Evolutionary conservation across 1,139 yeast genomes (phyloP).

Genomic region (Diutina siamensis): DNA sequence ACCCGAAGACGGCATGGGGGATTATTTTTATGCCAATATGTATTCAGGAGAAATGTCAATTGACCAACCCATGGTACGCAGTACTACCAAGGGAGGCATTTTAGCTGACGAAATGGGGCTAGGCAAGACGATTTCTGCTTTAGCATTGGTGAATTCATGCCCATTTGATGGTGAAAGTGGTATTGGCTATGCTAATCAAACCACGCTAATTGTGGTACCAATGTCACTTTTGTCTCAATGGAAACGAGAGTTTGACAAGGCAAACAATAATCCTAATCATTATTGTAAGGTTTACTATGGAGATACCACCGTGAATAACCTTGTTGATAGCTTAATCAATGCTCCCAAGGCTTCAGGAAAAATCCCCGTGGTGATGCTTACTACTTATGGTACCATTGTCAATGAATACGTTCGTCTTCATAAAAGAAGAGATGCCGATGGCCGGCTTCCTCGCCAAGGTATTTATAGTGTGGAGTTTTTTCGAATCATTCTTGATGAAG

Average conservation of each 20-base stretch:
- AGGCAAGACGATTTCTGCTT: slow-evolving; percentile 82
- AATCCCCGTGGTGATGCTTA: slow-evolving; percentile 66
- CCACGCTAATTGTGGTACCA: slow-evolving; percentile 80
- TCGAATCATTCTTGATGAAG: slow-evolving; percentile 82
- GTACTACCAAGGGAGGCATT: slow-evolving; percentile 68
- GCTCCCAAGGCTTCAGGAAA: not conserved
- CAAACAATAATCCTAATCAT: slow-evolving; percentile 35
- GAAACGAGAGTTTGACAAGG: slow-evolving; percentile 67
- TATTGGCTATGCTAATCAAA: slow-evolving; percentile 45
- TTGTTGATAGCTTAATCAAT: slow-evolving; percentile 13
- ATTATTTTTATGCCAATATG: slow-evolving; percentile 61
- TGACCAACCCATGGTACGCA: slow-evolving; percentile 50
- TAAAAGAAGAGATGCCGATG: slow-evolving; percentile 18
- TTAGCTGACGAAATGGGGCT: slow-evolving; percentile 97
- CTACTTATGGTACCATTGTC: slow-evolving; percentile 82
- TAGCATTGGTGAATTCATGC: slow-evolving; percentile 58
- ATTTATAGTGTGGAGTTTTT: slow-evolving; percentile 66
- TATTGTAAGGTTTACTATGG: slow-evolving; percentile 65
- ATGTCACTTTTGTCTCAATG: slow-evolving; percentile 87
- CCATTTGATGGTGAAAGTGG: slow-evolving; percentile 22
- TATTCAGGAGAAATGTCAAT: slow-evolving; percentile 74
- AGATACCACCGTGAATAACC: slow-evolving; percentile 37
- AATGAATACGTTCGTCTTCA: slow-evolving; percentile 49
- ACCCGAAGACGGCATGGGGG: slow-evolving; percentile 9
- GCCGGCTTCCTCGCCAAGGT: slow-evolving; percentile 33